These are phyloP conservation scores for Yarrowia divulgata DNA, from an alignment of 805 yeast genomes.

Conservation along the genomic window DNA sequence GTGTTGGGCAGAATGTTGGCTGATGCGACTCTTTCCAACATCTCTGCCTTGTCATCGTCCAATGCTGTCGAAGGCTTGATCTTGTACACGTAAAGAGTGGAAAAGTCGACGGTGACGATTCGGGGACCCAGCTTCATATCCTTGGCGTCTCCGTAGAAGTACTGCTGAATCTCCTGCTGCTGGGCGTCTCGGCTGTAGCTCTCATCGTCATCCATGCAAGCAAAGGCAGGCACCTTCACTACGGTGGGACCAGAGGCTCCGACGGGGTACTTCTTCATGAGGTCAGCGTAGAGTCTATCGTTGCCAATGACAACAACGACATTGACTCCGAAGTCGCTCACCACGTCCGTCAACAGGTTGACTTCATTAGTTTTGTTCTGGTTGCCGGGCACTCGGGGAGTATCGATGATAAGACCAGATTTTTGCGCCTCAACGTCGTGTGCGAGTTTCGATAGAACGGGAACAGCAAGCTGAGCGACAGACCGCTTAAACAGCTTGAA, in stretches of 20 bases:
- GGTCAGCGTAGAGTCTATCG: slow-evolving; percentile 70
- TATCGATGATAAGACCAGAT: slow-evolving; percentile 74
- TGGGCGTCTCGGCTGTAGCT: slow-evolving; percentile 72
- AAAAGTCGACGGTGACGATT: slow-evolving; percentile 74
- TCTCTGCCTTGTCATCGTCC: slow-evolving; percentile 49
- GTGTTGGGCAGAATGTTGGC: slow-evolving; percentile 69
- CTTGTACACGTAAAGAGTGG: slow-evolving; percentile 64
- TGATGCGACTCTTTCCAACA: slow-evolving; percentile 51
- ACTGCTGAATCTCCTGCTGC: slow-evolving; percentile 79
- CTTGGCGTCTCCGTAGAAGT: slow-evolving; percentile 80
- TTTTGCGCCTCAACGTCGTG: slow-evolving; percentile 56
- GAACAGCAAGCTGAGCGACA: slow-evolving; percentile 59
- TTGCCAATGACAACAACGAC: slow-evolving; percentile 75
- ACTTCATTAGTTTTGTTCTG: slow-evolving; percentile 52
- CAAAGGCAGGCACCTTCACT: slow-evolving; percentile 75
- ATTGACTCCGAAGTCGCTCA: slow-evolving; percentile 66
- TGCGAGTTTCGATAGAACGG: slow-evolving; percentile 56
- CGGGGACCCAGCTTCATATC: slow-evolving; percentile 75
- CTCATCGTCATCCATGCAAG: slow-evolving; percentile 78
- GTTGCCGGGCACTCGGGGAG: slow-evolving; percentile 60
- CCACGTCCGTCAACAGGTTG: slow-evolving; percentile 60
- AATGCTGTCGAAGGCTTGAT: slow-evolving; percentile 46
- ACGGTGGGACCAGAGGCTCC: slow-evolving; percentile 50
- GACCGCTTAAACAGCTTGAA: slow-evolving; percentile 60
- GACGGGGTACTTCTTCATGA: slow-evolving; percentile 56